A percentile compares a stretch with the other conserved stretches of the same genome.
Evolutionary conservation across 495 filamentous ascomycete species (phyloP).

Genomic region (Xylaria intraflava): DNA sequence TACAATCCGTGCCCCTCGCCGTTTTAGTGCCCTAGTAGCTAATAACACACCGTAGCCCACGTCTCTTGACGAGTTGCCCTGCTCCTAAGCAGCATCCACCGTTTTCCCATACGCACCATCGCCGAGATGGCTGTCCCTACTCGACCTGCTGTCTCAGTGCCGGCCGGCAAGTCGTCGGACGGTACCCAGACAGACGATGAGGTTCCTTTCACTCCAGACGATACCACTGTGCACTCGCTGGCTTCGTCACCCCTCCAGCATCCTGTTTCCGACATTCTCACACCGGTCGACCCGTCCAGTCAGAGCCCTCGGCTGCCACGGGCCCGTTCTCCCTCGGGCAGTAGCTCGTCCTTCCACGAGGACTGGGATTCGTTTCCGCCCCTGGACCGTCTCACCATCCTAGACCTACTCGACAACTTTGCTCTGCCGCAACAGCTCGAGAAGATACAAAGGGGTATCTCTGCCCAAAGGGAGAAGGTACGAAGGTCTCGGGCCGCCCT

Average conservation of each 20-base stretch:
- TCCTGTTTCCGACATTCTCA: conserved; percentile 36
- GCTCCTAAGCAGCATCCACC: conserved; percentile 28
- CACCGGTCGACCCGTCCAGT: conserved; percentile 36
- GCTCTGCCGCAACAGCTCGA: conserved; percentile 83
- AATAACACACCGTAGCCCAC: conserved; percentile 22
- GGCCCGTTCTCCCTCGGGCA: conserved; percentile 66
- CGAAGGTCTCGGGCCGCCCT: conserved; percentile 74
- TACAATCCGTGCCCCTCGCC: background rate
- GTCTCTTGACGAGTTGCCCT: conserved; percentile 33
- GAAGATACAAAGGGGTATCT: conserved; percentile 71
- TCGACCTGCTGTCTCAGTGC: conserved; percentile 22
- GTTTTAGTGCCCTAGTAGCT: background rate
- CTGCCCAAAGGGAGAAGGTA: conserved; percentile 77
- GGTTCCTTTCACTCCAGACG: conserved; percentile 35
- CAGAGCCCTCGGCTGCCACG: conserved; percentile 57
- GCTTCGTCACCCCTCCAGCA: conserved; percentile 35
- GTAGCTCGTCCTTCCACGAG: conserved; percentile 74
- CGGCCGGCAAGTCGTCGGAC: conserved; percentile 31
- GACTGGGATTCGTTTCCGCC: conserved; percentile 83
- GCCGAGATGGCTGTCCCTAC: conserved; percentile 43
- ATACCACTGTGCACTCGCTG: conserved; percentile 32
- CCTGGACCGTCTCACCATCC: conserved; percentile 83
- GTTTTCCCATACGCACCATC: conserved; percentile 30
- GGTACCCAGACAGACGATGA: conserved; percentile 39
- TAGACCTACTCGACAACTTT: conserved; percentile 91